Evolutionary conservation across 768 basidiomycete species (phyloP), one percentile per base, ranked within the genome.

Genomic region (Amanita molliuscula): DNA sequence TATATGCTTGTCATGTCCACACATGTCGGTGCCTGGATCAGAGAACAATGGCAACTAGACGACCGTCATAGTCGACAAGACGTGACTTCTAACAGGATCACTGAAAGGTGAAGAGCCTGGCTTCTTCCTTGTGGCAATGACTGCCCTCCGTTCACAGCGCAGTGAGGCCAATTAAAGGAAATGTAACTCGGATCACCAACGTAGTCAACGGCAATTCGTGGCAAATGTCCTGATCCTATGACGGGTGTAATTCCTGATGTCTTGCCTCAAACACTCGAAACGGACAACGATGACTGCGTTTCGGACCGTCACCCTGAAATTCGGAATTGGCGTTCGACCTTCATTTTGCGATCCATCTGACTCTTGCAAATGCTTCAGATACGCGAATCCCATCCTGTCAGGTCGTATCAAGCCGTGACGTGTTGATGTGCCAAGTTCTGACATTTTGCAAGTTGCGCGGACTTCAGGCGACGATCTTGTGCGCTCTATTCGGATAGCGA

Each of bases 131-230:
- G 25, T n/a, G n/a, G 26, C 42, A 31, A 31, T 26, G n/a, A 44
- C 28, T 29, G 4, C 42, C 42, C 42, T 44, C 42, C 42, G 42
- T 44, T 44, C 42, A 44, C 42, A 44, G 26, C 42, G 42, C 42
- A 44, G 7, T 42, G 4, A 43, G 25, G n/a, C 13, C 25, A 26
- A n/a, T 43, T 28, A 26, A 26, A 25, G 42, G 26, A 28, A 28
- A 9, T 26, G 10, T 2, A 28, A 28, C 42, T 44, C 42, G 42
- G 42, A 44, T 44, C 42, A 31, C 16, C 26, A 44, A 26, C 38
- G 16, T 21, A 11, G 9, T 40, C 21, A 21, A 20, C 16, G 21
- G 10, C 38, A 11, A 40, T 20, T 20, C 21, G 18, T 38, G 37
- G 20, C n/a, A 28, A 26, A 43, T 43, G 25, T 31, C 28, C 28